phyloP scores from a whole-genome alignment of 208 protist species.

The Leishmania lainsoni region DNA sequence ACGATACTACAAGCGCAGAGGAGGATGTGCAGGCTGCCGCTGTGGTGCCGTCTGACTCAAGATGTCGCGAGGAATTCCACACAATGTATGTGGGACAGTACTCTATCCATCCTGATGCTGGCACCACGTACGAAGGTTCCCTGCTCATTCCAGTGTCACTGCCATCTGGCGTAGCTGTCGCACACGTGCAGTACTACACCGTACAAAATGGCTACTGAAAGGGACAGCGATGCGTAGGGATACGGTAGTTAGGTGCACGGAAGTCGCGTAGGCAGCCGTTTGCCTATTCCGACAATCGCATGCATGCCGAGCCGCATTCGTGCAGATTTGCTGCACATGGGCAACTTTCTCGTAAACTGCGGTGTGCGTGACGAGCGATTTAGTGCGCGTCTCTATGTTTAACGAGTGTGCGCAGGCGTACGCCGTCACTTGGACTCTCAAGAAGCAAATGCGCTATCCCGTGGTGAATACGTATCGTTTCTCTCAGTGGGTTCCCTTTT shows the following conservation, averaged over 20 bases:
- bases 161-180: conserved; percentile 12
- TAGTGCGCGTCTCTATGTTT: neutral
- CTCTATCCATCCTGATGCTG: conserved; percentile 13
- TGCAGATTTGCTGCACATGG: neutral
- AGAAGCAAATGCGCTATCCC: neutral
- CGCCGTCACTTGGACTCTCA: neutral
- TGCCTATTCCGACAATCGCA: neutral
- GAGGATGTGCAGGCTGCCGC: too few relatives aligned
- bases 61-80: neutral
- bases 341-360: neutral
- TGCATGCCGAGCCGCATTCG: neutral
- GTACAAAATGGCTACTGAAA: conserved; percentile 19
- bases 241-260: too few relatives aligned
- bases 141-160: conserved; percentile 24
- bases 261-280: neutral
- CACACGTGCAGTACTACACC: conserved; percentile 17
- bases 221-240: neutral
- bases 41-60: neutral
- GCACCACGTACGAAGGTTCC: conserved; percentile 14
- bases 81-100: conserved; percentile 47
- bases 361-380: neutral
- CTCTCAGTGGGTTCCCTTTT: neutral
- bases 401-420: neutral
- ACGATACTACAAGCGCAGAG: neutral
- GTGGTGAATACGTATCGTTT: neutral